Evolutionary conservation across 495 filamentous ascomycete species (phyloP).

Genomic region (Trichoderma gamsii): DNA sequence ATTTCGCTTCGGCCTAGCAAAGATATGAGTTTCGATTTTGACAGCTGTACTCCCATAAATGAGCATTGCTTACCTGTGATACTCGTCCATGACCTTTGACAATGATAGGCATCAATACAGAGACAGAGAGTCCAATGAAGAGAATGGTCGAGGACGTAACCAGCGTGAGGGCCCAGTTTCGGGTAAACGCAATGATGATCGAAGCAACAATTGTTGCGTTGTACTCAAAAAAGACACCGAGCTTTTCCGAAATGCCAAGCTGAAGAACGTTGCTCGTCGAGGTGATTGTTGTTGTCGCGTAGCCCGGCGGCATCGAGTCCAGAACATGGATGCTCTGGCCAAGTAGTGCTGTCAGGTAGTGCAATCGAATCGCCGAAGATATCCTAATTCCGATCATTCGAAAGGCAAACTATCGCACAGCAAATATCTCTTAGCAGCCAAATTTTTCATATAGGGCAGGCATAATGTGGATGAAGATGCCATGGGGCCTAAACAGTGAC

Average conservation of each 20-base stretch:
- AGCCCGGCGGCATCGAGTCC: conserved; percentile 47
- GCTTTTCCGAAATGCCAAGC: conserved; percentile 59
- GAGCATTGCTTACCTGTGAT: conserved; percentile 21
- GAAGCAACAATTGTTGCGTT: conserved; percentile 45
- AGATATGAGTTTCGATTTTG: conserved; percentile 32
- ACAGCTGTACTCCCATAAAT: conserved; percentile 33
- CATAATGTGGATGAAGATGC: background rate
- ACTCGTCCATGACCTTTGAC: conserved; percentile 41
- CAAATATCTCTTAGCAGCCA: background rate
- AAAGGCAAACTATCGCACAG: conserved; percentile 40
- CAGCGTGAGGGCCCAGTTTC: conserved; percentile 52
- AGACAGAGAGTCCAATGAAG: conserved; percentile 52
- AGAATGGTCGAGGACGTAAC: conserved; percentile 51
- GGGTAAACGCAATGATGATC: conserved; percentile 49
- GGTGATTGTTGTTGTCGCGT: conserved; percentile 56
- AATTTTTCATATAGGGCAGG: background rate
- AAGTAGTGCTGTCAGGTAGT: conserved; percentile 48
- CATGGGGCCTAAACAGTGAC: background rate
- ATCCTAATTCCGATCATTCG: conserved; percentile 50
- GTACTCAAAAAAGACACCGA: conserved; percentile 48
- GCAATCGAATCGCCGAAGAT: conserved; percentile 47
- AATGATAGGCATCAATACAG: conserved; percentile 48
- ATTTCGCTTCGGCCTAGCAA: conserved; percentile 53
- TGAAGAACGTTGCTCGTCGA: conserved; percentile 59
- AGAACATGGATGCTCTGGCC: conserved; percentile 47